phyloP scores from a whole-genome alignment of 1,284 basidiomycete species.

The Coniferiporia weirii region DNA sequence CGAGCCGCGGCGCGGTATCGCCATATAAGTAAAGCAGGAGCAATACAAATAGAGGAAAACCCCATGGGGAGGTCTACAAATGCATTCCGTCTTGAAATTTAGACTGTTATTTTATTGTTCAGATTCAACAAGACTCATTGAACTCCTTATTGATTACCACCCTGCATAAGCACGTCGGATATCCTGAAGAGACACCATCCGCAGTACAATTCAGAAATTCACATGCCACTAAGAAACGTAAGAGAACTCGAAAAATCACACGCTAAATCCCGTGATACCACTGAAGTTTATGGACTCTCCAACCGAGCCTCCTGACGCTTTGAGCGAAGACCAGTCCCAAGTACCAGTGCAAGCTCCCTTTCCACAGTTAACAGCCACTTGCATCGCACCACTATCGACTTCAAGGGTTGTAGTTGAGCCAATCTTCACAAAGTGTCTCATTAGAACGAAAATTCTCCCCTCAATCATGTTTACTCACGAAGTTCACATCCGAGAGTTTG shows the following conservation, averaged over 20 bases:
- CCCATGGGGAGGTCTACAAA: too few species aligned
- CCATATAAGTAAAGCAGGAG: too few species aligned
- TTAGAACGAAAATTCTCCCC: neutral
- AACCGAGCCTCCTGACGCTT: constrained; percentile 38
- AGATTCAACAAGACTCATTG: too few species aligned
- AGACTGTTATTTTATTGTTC: too few species aligned
- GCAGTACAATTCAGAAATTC: too few species aligned
- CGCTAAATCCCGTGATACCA: constrained; percentile 31
- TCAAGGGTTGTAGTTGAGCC: constrained; percentile 32
- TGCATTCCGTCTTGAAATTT: too few species aligned
- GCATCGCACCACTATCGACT: constrained; percentile 32
- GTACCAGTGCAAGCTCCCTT: constrained; percentile 37
- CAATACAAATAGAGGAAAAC: too few species aligned
- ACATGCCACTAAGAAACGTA: too few species aligned
- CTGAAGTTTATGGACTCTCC: constrained; percentile 36
- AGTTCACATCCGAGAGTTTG: constrained; percentile 18
- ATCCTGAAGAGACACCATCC: neutral
- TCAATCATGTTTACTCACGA: neutral
- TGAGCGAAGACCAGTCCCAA: constrained; percentile 49
- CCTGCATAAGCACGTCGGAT: neutral
- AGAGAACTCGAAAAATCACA: constrained; percentile 10
- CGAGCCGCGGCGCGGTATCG: too few species aligned
- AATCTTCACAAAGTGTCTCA: constrained; percentile 36
- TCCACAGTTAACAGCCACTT: constrained; percentile 43
- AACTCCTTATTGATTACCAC: too few species aligned